Evolutionary conservation across 805 yeast genomes (phyloP), one percentile per base, ranked within the genome.

Genomic region (Schizosaccharomyces japonicus): DNA sequence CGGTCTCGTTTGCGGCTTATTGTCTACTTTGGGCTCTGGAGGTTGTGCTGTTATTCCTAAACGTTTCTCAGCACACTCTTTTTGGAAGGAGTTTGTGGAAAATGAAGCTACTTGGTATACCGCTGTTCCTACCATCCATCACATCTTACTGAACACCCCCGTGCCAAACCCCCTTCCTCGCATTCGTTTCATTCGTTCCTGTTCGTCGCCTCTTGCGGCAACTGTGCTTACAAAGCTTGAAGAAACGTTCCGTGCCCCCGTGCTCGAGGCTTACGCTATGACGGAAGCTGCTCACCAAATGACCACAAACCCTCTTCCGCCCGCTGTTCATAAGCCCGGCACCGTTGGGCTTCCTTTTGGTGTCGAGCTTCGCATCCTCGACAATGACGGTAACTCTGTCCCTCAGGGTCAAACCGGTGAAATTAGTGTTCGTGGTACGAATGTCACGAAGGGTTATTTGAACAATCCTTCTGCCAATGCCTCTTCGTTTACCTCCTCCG

Each of bases 221-320:
- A 59, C 75, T 1, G 75, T 75, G 4, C 71, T 78, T 63, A 64
- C 64, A 48, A 66, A 69, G 57, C 63, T 78, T 45, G 84, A 78
- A 54, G 50, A 61, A 44, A 64, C 67, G 28, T 72, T 78, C 58
- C 62, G 69, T 6, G 78, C 80, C 0, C 83, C 83, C 0, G 83
- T 78, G 0, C 57, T 77, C 13, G 85, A 78, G 58, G 84, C 84
- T 0, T 78, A 78, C 56, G 84, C 83, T 3, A 77, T 78, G 82
- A 78, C 84, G 1, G 85, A 78, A 57, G 81, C 81, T 1, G 25
- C 48, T n/a, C 84, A 78, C 58, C 83, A 78, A 59, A 78, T 78
- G 76, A 73, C 80, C 8, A 76, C 83, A 2, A 78, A 78, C 59
- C 68, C 71, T 52, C 60, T 76, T 39, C 80, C 81, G 32, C 76